Conservation (phyloP, 257 asterid species). For the Orobanche coerulescens region DNA sequence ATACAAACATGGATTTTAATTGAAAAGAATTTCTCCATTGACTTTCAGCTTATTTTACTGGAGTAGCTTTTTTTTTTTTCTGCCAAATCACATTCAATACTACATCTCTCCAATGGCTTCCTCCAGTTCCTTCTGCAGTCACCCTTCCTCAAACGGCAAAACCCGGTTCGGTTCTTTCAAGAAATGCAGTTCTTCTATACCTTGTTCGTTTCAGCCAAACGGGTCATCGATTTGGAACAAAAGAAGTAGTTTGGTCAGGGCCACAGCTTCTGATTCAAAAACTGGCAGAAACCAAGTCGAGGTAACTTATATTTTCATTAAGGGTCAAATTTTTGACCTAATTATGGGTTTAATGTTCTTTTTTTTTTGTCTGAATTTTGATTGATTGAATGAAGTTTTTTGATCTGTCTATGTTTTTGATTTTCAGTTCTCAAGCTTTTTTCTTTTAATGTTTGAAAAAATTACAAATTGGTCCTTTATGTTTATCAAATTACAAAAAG, state of each 20-base stretch:
- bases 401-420: neutral
- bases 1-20: neutral
- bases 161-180: conserved; percentile 39
- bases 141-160: conserved; percentile 31
- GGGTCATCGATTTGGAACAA: conserved; percentile 22
- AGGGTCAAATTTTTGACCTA: neutral
- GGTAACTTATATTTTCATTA: conserved; percentile 33
- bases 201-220: conserved; percentile 32
- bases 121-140: conserved; percentile 37
- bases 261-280: conserved; percentile 42
- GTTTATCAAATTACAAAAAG: too few relatives aligned
- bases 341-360: neutral
- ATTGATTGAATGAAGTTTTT: neutral
- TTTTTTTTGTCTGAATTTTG: neutral
- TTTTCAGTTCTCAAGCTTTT: neutral
- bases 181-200: conserved; percentile 22
- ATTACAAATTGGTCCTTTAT: too few relatives aligned
- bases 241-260: conserved; percentile 32
- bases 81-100: too few relatives aligned
- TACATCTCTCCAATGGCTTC: conserved; percentile 41
- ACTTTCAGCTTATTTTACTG: neutral
- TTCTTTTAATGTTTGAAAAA: too few relatives aligned
- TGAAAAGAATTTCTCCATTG: neutral
- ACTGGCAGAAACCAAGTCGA: conserved; percentile 42
- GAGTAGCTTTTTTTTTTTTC: neutral